Conservation (phyloP, 805 yeast species). For the Cyberlindnera bimundalis region DNA sequence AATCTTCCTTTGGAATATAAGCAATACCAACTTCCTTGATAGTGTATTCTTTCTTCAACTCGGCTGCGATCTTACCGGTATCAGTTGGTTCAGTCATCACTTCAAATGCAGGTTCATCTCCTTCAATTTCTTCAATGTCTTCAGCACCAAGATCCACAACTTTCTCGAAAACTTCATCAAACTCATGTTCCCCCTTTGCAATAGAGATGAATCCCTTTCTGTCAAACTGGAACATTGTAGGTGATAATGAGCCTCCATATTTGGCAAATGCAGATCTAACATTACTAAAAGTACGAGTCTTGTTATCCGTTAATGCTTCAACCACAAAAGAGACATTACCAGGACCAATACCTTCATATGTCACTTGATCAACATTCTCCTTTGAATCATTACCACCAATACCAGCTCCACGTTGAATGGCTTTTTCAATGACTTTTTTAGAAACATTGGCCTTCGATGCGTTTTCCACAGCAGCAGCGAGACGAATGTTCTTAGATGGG, state of each 20-base stretch:
- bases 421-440: constrained; percentile 82
- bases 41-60: constrained; percentile 48
- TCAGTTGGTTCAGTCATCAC: constrained; percentile 63
- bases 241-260: constrained; percentile 66
- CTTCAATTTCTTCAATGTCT: constrained; percentile 57
- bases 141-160: constrained; percentile 73
- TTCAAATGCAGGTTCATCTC: constrained; percentile 34
- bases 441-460: constrained; percentile 77
- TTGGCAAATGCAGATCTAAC: constrained; percentile 75
- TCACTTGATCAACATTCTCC: constrained; percentile 47
- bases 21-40: constrained; percentile 71
- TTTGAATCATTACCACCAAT: constrained; percentile 46
- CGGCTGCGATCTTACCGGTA: constrained; percentile 57
- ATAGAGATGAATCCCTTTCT: constrained; percentile 70
- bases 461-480: constrained; percentile 70
- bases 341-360: constrained; percentile 90
- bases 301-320: constrained; percentile 87
- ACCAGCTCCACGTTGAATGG: constrained; percentile 82
- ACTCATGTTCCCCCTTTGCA: constrained; percentile 35
- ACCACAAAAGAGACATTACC: constrained; percentile 85
- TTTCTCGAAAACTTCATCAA: constrained; percentile 71
- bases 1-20: constrained; percentile 61
- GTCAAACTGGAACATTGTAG: constrained; percentile 75
- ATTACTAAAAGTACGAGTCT: constrained; percentile 71
- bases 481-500: constrained; percentile 51